A percentile compares a stretch with the other conserved stretches of the same genome.
Conservation (phyloP, 83 land plant genomes). For the Diphasiastrum complanatum region DNA sequence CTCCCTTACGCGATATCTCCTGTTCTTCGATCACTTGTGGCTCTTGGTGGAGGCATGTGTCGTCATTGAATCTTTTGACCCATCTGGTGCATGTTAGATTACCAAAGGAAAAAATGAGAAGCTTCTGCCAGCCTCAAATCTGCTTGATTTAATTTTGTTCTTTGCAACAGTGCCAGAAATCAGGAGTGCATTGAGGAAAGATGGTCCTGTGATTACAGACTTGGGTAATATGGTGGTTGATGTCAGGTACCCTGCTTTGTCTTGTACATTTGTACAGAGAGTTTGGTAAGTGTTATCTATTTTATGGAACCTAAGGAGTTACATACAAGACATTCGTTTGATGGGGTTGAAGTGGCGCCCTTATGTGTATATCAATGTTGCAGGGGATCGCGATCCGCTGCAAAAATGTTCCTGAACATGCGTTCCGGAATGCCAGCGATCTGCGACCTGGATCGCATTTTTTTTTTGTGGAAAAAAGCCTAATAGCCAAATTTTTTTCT, state of each 20-base stretch:
- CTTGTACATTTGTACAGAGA: neutral
- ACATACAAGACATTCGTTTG: too few species aligned
- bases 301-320: neutral
- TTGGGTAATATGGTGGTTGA: constrained; percentile 62
- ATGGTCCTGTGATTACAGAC: constrained; percentile 61
- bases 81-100: neutral
- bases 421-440: too few species aligned
- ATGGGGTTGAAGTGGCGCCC: too few species aligned
- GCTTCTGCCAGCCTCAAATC: too few species aligned
- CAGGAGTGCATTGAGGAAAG: constrained; percentile 49
- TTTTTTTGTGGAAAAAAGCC: too few species aligned
- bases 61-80: neutral
- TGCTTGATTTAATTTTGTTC: too few species aligned
- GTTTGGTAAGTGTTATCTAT: neutral
- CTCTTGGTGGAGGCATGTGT: constrained; percentile 43
- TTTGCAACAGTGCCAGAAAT: constrained; percentile 44
- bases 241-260: constrained; percentile 35
- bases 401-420: too few species aligned
- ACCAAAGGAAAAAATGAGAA: too few species aligned
- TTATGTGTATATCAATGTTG: too few species aligned
- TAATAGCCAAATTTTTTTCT: too few species aligned
- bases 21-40: constrained; percentile 46
- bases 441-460: too few species aligned
- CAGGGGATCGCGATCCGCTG: too few species aligned
- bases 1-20: constrained; percentile 51